These are phyloP conservation scores for Piromyces finnis DNA, from an alignment of 192 early-diverging fungal species.

Conservation along the genomic window DNA sequence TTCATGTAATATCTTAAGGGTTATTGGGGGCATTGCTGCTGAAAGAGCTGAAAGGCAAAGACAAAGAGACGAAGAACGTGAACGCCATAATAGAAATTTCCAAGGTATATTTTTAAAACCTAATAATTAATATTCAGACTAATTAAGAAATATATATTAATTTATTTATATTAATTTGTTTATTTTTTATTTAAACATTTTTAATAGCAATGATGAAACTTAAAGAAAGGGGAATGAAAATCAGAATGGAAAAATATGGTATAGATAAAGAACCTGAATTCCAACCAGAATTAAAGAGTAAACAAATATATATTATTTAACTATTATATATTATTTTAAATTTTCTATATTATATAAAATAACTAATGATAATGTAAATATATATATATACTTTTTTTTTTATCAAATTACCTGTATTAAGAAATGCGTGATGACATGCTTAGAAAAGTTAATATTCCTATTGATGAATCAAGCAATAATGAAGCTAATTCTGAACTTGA, in stretches of 20 bases:
- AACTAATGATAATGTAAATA: no score
- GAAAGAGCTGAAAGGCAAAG: conserved; percentile 24
- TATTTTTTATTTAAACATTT: no score
- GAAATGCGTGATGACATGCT: neutral
- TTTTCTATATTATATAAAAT: no score
- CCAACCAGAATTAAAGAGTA: neutral
- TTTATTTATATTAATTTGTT: no score
- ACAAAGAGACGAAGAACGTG: conserved; percentile 20
- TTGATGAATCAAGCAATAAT: neutral
- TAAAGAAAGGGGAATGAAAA: neutral
- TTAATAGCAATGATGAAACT: neutral
- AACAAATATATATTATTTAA: neutral
- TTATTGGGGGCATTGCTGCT: conserved; percentile 18
- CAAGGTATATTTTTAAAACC: neutral
- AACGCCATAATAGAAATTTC: conserved; percentile 27
- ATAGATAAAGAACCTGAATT: neutral
- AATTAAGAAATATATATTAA: no score
- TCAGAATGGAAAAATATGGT: neutral
- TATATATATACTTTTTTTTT: no score
- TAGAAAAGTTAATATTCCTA: neutral
- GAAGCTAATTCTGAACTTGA: neutral
- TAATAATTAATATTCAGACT: no score
- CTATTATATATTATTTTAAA: neutral
- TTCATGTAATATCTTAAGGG: conserved; percentile 2
- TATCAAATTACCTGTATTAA: neutral